These are phyloP conservation scores for Scedosporium aurantiacum DNA, from an alignment of 2,329 filamentous ascomycete genomes.

Conservation along the genomic window DNA sequence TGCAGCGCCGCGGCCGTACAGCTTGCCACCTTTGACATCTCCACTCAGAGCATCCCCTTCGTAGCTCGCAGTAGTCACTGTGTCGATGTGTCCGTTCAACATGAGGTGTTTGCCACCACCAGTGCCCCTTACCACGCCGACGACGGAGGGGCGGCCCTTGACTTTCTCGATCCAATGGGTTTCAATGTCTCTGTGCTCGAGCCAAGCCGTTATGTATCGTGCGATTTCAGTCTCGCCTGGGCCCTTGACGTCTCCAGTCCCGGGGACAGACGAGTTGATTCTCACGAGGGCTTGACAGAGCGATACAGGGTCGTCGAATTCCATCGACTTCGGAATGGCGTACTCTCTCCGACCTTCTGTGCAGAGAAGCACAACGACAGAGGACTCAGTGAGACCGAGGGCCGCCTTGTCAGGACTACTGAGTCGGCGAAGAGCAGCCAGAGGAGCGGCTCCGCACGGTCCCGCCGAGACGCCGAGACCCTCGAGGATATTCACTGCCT, in stretches of 20 bases:
- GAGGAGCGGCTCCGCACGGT: constrained; percentile 49
- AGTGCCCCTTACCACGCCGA: constrained; percentile 33
- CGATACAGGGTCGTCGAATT: constrained; percentile 26
- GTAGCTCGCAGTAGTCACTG: constrained; percentile 36
- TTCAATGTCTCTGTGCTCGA: constrained; percentile 39
- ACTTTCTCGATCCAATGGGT: constrained; percentile 35
- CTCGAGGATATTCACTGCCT: constrained; percentile 42
- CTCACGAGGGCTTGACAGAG: constrained; percentile 33
- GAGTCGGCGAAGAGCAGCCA: constrained; percentile 46
- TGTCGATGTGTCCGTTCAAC: constrained; percentile 43
- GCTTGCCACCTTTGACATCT: constrained; percentile 22
- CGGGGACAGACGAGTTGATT: constrained; percentile 39
- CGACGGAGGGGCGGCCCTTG: constrained; percentile 35
- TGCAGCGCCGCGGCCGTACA: constrained; percentile 34
- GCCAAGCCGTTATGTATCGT: constrained; percentile 35
- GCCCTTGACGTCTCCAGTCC: constrained; percentile 27
- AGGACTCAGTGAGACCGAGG: constrained; percentile 30
- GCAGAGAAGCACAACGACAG: constrained; percentile 53
- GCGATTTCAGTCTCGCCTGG: constrained; percentile 35
- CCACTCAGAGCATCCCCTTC: constrained; percentile 33
- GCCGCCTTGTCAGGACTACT: constrained; percentile 20
- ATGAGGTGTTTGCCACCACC: constrained; percentile 37
- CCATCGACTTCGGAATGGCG: constrained; percentile 26
- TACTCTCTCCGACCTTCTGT: constrained; percentile 55
- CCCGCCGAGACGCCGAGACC: constrained; percentile 37